Conservation (phyloP, 2,329 filamentous ascomycete species). For the Xylariomycetidae sp. region DNA sequence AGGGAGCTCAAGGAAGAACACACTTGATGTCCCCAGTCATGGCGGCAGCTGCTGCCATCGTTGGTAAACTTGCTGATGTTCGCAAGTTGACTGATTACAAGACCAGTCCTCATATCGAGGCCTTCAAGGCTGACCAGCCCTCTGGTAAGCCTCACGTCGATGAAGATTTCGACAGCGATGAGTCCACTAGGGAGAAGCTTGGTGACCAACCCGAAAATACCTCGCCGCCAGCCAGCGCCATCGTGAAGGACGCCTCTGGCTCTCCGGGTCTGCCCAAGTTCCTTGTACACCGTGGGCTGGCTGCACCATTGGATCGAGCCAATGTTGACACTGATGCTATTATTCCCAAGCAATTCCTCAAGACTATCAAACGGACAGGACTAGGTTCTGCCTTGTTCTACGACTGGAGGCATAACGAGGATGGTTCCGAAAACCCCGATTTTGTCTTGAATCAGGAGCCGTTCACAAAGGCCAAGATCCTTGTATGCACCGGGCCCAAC, state of each 20-base stretch:
- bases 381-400: constrained; percentile 86
- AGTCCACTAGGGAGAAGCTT: constrained; percentile 48
- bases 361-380: constrained; percentile 97
- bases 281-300: constrained; percentile 75
- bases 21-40: constrained; percentile 97
- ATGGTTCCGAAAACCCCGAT: constrained; percentile 68
- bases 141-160: constrained; percentile 45
- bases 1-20: constrained; percentile 85
- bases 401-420: constrained; percentile 70
- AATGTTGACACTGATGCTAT: constrained; percentile 99
- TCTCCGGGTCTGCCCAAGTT: constrained; percentile 77
- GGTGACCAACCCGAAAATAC: constrained; percentile 60
- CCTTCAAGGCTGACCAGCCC: constrained; percentile 35
- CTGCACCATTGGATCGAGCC: constrained; percentile 78
- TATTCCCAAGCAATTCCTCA: constrained; percentile 98
- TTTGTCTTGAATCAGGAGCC: constrained; percentile 91
- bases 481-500: constrained; percentile 87
- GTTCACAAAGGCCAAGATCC: constrained; percentile 78
- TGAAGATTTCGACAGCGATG: constrained; percentile 47
- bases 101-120: constrained; percentile 55
- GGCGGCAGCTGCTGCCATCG: constrained; percentile 86
- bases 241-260: constrained; percentile 40
- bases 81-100: constrained; percentile 67
- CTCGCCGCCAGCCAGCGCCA: constrained; percentile 60
- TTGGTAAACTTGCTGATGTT: constrained; percentile 88